phyloP scores from a whole-genome alignment of 2,329 filamentous ascomycete species.

The Lecanicillium sp. region DNA sequence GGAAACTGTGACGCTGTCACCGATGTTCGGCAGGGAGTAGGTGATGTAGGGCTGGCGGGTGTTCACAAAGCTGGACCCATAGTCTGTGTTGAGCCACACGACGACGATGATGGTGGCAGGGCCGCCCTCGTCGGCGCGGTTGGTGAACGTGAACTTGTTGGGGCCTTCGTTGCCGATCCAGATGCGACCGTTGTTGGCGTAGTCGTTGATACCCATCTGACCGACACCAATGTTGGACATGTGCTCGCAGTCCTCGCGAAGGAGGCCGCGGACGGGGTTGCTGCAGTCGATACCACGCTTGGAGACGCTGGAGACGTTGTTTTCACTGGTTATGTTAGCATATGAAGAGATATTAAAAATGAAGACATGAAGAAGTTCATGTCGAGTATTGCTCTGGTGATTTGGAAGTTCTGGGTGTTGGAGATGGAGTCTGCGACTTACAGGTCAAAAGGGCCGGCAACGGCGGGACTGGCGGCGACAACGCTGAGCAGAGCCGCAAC shows the following conservation, averaged over 20 bases:
- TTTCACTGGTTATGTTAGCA: no score
- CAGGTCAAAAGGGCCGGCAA: background rate
- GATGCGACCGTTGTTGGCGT: conserved; percentile 20
- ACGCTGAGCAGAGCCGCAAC: conserved; percentile 1
- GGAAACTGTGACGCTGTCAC: conserved; percentile 31
- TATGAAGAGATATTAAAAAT: no score
- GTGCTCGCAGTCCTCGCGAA: conserved; percentile 22
- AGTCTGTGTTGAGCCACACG: conserved; percentile 21
- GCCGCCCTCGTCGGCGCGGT: conserved; percentile 17
- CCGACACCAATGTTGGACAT: conserved; percentile 23
- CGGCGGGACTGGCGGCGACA: background rate
- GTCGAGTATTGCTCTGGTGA: no score
- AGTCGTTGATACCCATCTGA: conserved; percentile 21
- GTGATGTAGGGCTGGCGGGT: conserved; percentile 27
- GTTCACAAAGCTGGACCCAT: conserved; percentile 24
- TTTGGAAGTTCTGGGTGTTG: no score
- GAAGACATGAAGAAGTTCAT: no score
- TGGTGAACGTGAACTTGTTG: conserved; percentile 25
- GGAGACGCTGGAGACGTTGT: background rate
- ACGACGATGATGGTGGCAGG: conserved; percentile 22
- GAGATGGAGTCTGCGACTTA: no score
- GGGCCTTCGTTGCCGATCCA: conserved; percentile 26
- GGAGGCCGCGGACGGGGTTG: conserved; percentile 19
- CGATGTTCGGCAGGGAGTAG: conserved; percentile 29
- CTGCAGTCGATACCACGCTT: conserved; percentile 15